These are phyloP conservation scores for Candida verbasci DNA, from an alignment of 805 yeast genomes.

Conservation along the genomic window DNA sequence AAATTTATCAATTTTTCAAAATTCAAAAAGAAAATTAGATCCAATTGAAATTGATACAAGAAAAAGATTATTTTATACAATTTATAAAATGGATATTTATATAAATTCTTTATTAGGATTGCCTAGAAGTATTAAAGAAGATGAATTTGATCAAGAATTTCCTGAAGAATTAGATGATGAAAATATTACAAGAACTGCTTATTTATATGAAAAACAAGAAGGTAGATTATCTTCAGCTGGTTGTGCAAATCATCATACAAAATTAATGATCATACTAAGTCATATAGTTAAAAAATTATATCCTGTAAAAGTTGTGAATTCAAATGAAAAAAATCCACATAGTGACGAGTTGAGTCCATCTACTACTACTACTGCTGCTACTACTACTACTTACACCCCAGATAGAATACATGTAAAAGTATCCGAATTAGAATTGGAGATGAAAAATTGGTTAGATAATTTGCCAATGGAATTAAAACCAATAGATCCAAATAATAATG, in stretches of 20 bases:
- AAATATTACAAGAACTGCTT: constrained; percentile 66
- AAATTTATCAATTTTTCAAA: constrained; percentile 46
- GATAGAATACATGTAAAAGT: constrained; percentile 44
- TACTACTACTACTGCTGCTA: constrained; percentile 5
- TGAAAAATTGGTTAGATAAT: constrained; percentile 66
- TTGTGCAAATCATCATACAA: constrained; percentile 83
- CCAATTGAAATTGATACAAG: constrained; percentile 81
- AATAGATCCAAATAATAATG: constrained; percentile 48
- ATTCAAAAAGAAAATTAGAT: constrained; percentile 50
- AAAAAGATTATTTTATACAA: constrained; percentile 83
- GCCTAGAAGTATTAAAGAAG: constrained; percentile 71
- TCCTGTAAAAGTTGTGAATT: constrained; percentile 51
- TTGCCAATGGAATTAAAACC: constrained; percentile 72
- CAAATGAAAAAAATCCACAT: constrained; percentile 7
- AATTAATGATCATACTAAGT: constrained; percentile 63
- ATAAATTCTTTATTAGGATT: constrained; percentile 83
- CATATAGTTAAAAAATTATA: constrained; percentile 70
- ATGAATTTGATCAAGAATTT: constrained; percentile 82
- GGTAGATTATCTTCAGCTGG: constrained; percentile 62
- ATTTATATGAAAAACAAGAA: constrained; percentile 44
- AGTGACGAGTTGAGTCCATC: constrained; percentile 4
- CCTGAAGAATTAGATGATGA: constrained; percentile 87
- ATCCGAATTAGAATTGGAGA: constrained; percentile 60
- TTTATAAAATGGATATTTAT: constrained; percentile 86
- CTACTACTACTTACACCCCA: constrained; percentile 16